Conservation (phyloP, 441 rosid genomes). For the Kokia cookei region DNA sequence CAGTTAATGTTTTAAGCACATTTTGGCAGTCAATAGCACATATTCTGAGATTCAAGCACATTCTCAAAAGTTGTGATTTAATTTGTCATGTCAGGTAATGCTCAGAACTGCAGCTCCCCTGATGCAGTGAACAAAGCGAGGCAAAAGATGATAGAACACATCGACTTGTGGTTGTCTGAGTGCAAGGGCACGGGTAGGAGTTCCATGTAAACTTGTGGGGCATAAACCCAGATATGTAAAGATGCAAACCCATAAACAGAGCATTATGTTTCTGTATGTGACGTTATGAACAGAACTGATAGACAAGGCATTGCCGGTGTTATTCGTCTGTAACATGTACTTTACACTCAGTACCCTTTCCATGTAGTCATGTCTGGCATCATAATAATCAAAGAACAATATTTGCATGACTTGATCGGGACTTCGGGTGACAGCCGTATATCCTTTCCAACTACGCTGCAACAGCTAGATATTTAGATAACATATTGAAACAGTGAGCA, state of each 20-base stretch:
- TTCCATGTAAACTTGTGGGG: slow-evolving; percentile 26
- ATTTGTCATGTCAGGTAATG: slow-evolving; percentile 49
- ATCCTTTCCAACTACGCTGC: neutral
- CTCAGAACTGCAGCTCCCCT: slow-evolving; percentile 71
- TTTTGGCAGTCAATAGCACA: neutral
- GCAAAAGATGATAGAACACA: slow-evolving; percentile 63
- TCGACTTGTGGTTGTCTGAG: slow-evolving; percentile 89
- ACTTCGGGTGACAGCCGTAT: neutral
- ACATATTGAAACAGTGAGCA: too few relatives aligned
- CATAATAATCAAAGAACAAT: too few relatives aligned
- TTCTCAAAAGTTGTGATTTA: neutral
- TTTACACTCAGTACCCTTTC: too few relatives aligned
- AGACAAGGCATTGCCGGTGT: too few relatives aligned
- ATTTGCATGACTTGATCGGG: neutral
- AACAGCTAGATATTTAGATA: neutral
- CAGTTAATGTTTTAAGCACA: neutral
- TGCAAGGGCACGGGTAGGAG: slow-evolving; percentile 45
- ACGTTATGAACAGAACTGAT: slow-evolving; percentile 8
- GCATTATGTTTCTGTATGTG: slow-evolving; percentile 2
- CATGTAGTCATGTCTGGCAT: too few relatives aligned
- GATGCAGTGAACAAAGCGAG: slow-evolving; percentile 82
- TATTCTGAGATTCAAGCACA: neutral
- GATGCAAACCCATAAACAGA: slow-evolving; percentile 1
- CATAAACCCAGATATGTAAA: neutral
- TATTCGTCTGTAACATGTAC: too few relatives aligned